phyloP scores from a whole-genome alignment of 192 early-diverging fungal genomes.

The Piromyces sp. region DNA sequence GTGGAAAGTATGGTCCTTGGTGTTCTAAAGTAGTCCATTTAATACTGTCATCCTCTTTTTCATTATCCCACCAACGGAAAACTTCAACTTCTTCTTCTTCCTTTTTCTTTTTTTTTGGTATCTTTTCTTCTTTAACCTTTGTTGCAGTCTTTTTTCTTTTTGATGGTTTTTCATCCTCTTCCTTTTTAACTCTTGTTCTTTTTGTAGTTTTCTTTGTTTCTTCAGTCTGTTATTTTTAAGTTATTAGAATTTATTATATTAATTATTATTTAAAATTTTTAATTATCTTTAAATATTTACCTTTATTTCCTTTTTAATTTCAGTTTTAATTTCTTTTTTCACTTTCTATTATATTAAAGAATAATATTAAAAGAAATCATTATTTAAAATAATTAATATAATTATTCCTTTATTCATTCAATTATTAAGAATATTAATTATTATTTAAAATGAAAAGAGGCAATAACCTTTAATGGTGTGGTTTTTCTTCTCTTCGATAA shows the following conservation, averaged over 20 bases:
- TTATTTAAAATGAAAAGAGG: neutral
- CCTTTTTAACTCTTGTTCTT: neutral
- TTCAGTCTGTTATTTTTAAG: neutral
- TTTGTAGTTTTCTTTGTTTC: neutral
- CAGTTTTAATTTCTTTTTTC: too few species aligned
- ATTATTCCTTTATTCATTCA: too few species aligned
- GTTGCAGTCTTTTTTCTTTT: neutral
- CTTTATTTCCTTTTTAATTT: too few species aligned
- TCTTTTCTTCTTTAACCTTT: conserved; percentile 1
- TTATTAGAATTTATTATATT: neutral
- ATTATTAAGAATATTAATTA: too few species aligned
- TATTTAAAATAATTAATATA: neutral
- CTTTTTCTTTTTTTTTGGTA: conserved; percentile 1
- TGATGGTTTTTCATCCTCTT: neutral
- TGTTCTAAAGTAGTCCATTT: conserved; percentile 84
- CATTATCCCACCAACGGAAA: conserved; percentile 3
- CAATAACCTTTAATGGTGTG: neutral
- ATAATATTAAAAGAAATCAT: too few species aligned
- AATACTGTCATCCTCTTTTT: conserved; percentile 25
- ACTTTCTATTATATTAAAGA: too few species aligned
- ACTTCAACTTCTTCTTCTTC: conserved; percentile 25
- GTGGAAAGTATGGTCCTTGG: conserved; percentile 77
- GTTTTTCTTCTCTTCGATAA: neutral
- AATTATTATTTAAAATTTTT: too few species aligned
- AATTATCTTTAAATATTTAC: too few species aligned